phyloP scores from a whole-genome alignment of 768 basidiomycete species.

The Punctularia strigosozonata region DNA sequence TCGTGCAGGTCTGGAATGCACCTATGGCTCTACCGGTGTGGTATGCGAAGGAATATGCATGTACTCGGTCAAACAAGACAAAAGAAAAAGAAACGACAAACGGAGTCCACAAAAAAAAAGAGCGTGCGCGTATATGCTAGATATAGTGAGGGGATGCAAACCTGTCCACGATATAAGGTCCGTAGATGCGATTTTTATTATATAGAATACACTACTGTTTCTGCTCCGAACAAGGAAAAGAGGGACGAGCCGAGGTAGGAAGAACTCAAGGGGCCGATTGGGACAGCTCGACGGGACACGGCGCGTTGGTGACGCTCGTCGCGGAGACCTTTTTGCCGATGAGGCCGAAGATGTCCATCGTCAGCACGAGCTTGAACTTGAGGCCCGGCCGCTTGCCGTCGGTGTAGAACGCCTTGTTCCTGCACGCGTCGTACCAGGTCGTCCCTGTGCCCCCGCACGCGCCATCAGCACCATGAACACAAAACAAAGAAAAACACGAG shows the following conservation, averaged over 20 bases:
- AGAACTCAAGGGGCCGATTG: slow-evolving; percentile 33
- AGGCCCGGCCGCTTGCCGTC: slow-evolving; percentile 49
- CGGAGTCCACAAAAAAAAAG: too few relatives aligned
- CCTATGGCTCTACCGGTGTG: too few relatives aligned
- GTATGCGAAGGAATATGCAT: too few relatives aligned
- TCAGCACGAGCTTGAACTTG: slow-evolving; percentile 51
- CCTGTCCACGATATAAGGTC: slow-evolving; percentile 7
- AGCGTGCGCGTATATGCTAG: too few relatives aligned
- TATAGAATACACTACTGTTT: too few relatives aligned
- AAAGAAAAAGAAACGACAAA: too few relatives aligned
- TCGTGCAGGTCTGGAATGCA: too few relatives aligned
- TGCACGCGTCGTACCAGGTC: slow-evolving; percentile 71
- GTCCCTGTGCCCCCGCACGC: slow-evolving; percentile 30
- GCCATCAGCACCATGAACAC: not conserved
- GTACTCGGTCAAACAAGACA: too few relatives aligned
- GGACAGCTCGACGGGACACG: slow-evolving; percentile 61
- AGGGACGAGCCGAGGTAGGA: slow-evolving; percentile 3
- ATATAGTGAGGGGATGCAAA: slow-evolving; percentile 2
- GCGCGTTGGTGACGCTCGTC: slow-evolving; percentile 44
- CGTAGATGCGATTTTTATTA: slow-evolving; percentile 7
- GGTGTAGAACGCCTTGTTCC: slow-evolving; percentile 37
- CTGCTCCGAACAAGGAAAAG: too few relatives aligned
- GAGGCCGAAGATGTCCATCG: slow-evolving; percentile 63
- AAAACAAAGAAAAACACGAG: slow-evolving; percentile 4
- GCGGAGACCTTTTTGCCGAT: slow-evolving; percentile 38